Conservation (phyloP, 192 early-diverging fungal genomes). For the Lunasporangiospora selenospora region DNA sequence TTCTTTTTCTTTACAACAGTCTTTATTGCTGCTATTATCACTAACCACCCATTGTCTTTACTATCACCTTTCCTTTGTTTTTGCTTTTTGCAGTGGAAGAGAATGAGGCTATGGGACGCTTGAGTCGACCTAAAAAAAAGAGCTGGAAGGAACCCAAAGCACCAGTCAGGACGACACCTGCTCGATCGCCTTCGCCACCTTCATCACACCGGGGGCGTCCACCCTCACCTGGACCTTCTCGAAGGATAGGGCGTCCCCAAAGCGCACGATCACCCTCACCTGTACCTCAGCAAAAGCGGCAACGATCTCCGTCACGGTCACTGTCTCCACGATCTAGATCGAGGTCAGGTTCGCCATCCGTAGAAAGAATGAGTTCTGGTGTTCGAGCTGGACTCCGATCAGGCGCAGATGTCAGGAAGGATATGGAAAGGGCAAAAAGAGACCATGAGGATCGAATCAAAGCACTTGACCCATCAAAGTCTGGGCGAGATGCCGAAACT, state of each 20-base stretch:
- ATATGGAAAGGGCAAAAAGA: slow-evolving; percentile 12
- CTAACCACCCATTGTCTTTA: no score
- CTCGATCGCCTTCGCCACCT: slow-evolving; percentile 9
- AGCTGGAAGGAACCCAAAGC: slow-evolving; percentile 1
- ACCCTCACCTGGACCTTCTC: slow-evolving; percentile 16
- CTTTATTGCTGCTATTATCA: no score
- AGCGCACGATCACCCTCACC: slow-evolving; percentile 16
- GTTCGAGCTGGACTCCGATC: slow-evolving; percentile 37
- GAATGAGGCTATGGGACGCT: slow-evolving; percentile 21
- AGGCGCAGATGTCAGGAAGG: slow-evolving; percentile 18
- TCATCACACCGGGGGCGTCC: slow-evolving; percentile 15
- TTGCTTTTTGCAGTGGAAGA: slow-evolving; percentile 16
- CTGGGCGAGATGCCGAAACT: slow-evolving; percentile 46
- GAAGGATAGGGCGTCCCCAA: not conserved
- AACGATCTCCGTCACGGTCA: slow-evolving; percentile 20
- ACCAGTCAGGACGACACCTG: slow-evolving; percentile 6
- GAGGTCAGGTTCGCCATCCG: slow-evolving; percentile 16
- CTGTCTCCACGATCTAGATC: slow-evolving; percentile 6
- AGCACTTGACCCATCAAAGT: slow-evolving; percentile 11
- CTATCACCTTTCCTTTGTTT: not conserved
- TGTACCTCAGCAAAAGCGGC: slow-evolving; percentile 19
- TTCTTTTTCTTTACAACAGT: no score
- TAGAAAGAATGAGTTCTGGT: slow-evolving; percentile 24
- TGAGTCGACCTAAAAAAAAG: slow-evolving; percentile 14
- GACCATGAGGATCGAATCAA: slow-evolving; percentile 11